phyloP scores from a whole-genome alignment of 78 protist species.

The Dictyostelium intermedium region DNA sequence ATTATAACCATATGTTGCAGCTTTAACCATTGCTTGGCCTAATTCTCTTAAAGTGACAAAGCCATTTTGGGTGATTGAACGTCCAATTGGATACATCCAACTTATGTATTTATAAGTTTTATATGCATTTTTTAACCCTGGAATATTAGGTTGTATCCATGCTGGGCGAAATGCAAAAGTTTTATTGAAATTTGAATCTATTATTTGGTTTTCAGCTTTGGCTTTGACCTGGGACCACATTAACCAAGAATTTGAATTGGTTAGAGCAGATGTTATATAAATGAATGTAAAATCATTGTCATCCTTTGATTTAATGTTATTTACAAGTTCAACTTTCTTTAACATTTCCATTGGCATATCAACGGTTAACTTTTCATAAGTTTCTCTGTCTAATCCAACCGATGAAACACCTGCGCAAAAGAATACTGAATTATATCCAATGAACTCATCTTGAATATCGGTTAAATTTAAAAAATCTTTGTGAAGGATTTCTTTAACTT shows the following conservation, averaged over 20 bases:
- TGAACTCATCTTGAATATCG: not conserved
- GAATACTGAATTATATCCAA: not conserved
- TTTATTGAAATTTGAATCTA: not conserved
- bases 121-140: not conserved
- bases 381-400: not conserved
- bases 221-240: not conserved
- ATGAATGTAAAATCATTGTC: not conserved
- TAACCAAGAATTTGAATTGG: not conserved
- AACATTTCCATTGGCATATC: not conserved
- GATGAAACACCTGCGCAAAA: slow-evolving; percentile 9
- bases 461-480: not conserved
- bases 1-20: not conserved
- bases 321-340: not conserved
- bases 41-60: not conserved
- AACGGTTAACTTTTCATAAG: not conserved
- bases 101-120: not conserved
- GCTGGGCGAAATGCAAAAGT: not conserved
- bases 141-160: not conserved
- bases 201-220: not conserved
- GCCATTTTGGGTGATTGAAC: not conserved
- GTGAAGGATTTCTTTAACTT: slow-evolving; percentile 8
- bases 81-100: slow-evolving; percentile 1
- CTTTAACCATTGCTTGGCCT: not conserved
- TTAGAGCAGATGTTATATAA: not conserved
- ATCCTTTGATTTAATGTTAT: not conserved